Base-by-base conservation (phyloP, 129 eudicot genomes). In the Lactuca saligna region DNA sequence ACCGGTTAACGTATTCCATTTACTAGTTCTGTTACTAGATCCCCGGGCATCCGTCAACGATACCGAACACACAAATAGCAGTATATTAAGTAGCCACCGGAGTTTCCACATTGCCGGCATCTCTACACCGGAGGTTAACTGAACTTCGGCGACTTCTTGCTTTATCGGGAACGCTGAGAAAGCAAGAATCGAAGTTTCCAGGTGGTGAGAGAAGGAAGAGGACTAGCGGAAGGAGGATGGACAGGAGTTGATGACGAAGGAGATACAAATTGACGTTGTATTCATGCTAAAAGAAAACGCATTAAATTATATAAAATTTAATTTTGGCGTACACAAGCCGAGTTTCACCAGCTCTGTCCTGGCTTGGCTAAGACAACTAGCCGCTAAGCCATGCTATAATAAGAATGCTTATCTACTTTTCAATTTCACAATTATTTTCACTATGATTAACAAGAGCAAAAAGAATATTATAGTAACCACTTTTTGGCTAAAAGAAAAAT, bases 1-100 rank as follows among this genome's bases (percentile, higher is more conserved):
- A 73, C 78, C 78, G 35, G 13, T 33, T 64, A 73, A 54, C 12
- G 78, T 73, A 14, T 14, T 70, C 78, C 78, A 73, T 65, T 7
- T 51, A 29, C 60, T 51, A 17, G 59, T 48, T 38, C 61, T 32
- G 25, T 60, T 60, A 12, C 70, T 53, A 11, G 77, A 62, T 17
- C 70, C 17, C 33, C 60, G 63, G 5, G 54, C 44, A 72, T 51
- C 77, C 41, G 25, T 29, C 70, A 31, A 37, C 17, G 63, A 9
- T 15, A n/a, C 42, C 31, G 69, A 44, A 17, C 63, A 72, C 38
- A 63, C 55, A 5, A 72, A 25, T 20, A 62, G 70, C 10, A 63
- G 25, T 15, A 72, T 29, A 38, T 25, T 31, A 5, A 72, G 25
- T 35, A 72, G 51, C 77, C 63, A 54, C 77, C 53, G 68, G 41